Conservation (phyloP, 2,329 filamentous ascomycete genomes). For the Diaporthe australafricana region DNA sequence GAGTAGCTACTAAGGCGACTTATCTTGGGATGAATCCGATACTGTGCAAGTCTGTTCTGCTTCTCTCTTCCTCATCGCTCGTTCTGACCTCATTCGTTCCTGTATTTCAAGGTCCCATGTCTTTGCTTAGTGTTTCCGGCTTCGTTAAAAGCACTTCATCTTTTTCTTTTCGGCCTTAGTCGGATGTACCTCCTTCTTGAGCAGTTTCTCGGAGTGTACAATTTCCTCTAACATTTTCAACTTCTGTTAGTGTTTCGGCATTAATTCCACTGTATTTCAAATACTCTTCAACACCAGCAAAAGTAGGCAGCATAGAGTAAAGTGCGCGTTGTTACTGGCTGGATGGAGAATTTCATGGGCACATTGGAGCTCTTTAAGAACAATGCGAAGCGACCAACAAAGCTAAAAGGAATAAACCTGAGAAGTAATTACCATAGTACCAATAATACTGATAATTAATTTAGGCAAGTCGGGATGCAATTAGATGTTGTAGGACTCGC, state of each 20-base stretch:
- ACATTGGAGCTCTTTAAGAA: background rate
- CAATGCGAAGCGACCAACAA: constrained; percentile 5
- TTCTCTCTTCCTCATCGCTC: background rate
- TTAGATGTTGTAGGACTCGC: too few relatives aligned
- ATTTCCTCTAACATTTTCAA: constrained; percentile 1
- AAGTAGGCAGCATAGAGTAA: constrained; percentile 8
- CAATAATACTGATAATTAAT: too few relatives aligned
- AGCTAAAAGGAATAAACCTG: too few relatives aligned
- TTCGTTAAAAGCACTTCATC: background rate
- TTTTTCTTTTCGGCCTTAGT: background rate
- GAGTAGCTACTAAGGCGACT: background rate
- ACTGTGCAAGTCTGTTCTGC: too few relatives aligned
- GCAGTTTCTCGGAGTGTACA: background rate
- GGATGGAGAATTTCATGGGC: background rate
- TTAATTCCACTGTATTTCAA: background rate
- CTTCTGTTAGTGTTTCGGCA: background rate
- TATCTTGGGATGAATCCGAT: background rate
- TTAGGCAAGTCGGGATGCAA: too few relatives aligned
- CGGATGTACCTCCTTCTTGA: background rate
- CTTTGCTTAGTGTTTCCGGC: constrained; percentile 5
- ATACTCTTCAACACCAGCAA: background rate
- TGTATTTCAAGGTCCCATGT: constrained; percentile 9
- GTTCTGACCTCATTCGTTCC: background rate
- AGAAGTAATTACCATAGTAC: too few relatives aligned
- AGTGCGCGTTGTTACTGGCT: constrained; percentile 4